Percentiles rank a stretch among this genome's conserved stretches.
Conservation (phyloP, 1,284 basidiomycete genomes). For the Meripilus lineatus region DNA sequence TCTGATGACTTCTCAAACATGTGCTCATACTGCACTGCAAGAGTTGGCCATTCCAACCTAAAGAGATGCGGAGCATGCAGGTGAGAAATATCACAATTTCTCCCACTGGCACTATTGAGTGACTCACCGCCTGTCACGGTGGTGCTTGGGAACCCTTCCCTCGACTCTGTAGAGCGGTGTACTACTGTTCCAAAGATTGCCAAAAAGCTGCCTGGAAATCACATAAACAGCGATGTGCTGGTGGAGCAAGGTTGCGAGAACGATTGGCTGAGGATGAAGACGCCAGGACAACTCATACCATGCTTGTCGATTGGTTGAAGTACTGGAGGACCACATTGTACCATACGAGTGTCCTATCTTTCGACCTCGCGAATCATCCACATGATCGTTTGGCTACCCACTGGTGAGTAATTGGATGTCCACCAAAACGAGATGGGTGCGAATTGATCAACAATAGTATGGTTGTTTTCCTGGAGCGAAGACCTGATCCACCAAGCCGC, state of each 20-base stretch:
- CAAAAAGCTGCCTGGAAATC: slow-evolving; percentile 6
- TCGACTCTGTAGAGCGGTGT: not conserved
- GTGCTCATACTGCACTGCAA: no score
- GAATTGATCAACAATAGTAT: not conserved
- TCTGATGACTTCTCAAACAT: no score
- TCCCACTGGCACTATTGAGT: not conserved
- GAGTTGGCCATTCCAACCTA: no score
- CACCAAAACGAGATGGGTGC: no score
- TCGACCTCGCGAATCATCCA: slow-evolving; percentile 25
- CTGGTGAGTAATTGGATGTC: not conserved
- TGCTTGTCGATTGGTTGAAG: slow-evolving; percentile 4
- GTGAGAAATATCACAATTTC: slow-evolving; percentile 4
- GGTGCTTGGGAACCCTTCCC: not conserved
- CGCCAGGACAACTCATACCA: not conserved
- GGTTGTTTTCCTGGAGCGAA: not conserved
- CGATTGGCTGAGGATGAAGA: not conserved
- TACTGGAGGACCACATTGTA: slow-evolving; percentile 8
- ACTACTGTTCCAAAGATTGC: slow-evolving; percentile 9
- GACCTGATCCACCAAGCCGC: not conserved
- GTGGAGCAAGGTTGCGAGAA: not conserved
- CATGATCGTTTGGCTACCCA: slow-evolving; percentile 9
- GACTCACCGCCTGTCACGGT: not conserved
- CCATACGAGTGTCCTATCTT: slow-evolving; percentile 9
- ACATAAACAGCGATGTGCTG: slow-evolving; percentile 2
- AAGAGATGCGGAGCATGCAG: slow-evolving; percentile 7